Conservation (phyloP, 2,329 filamentous ascomycete genomes). For the Diplodia corticola region DNA sequence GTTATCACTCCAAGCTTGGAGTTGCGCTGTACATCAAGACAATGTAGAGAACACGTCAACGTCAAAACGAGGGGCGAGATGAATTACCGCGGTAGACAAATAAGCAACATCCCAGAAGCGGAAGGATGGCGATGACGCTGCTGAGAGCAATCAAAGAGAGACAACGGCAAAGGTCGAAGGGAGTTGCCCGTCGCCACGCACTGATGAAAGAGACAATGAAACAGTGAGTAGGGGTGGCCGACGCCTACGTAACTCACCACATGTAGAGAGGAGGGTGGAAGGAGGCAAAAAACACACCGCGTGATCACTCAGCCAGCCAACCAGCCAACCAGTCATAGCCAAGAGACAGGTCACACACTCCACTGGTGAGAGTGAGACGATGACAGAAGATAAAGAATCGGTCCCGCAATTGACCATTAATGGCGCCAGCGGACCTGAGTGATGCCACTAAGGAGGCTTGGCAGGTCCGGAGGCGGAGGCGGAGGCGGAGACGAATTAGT, state of each 20-base stretch:
- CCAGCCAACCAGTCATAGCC: neutral
- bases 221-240: neutral
- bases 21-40: too few species aligned
- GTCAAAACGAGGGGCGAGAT: neutral
- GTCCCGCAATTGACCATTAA: constrained; percentile 1
- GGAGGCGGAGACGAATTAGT: neutral
- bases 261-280: neutral
- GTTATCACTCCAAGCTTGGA: too few species aligned
- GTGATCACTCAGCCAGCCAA: neutral
- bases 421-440: neutral
- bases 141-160: neutral
- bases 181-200: neutral
- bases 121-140: neutral
- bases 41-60: neutral
- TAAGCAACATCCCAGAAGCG: neutral
- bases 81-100: neutral
- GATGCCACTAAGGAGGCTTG: neutral
- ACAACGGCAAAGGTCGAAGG: neutral
- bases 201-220: neutral
- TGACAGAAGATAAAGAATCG: neutral
- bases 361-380: neutral
- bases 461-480: neutral
- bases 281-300: neutral
- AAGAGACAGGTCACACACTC: neutral
- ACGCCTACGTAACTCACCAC: neutral